Percentiles rank a stretch among this genome's conserved stretches.
These are phyloP conservation scores for Serendipita sp. DNA, from an alignment of 1,284 basidiomycete species.

Conservation along the genomic window DNA sequence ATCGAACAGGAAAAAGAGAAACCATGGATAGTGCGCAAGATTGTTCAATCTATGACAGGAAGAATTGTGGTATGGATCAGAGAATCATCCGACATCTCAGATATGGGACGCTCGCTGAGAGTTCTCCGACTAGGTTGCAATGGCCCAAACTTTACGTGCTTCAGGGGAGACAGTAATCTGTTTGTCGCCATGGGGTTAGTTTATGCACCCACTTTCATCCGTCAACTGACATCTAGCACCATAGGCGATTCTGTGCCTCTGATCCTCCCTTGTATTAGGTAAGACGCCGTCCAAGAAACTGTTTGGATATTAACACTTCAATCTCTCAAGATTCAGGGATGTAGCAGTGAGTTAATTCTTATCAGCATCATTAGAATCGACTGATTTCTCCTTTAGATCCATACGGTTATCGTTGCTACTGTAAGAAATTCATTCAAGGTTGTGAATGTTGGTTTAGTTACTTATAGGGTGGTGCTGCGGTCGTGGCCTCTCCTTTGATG, in stretches of 20 bases:
- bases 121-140: conserved; percentile 23
- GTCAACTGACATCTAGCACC: conserved; percentile 18
- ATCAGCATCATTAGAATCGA: background rate
- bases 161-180: conserved; percentile 46
- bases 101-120: conserved; percentile 36
- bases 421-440: conserved; percentile 23
- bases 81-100: too few relatives aligned
- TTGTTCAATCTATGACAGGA: conserved; percentile 49
- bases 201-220: conserved; percentile 3
- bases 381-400: conserved; percentile 46
- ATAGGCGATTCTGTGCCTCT: conserved; percentile 54
- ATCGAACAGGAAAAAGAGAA: conserved; percentile 32
- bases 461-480: conserved; percentile 41
- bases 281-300: conserved; percentile 3
- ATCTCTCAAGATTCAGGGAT: background rate
- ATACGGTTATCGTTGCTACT: conserved; percentile 44
- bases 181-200: conserved; percentile 38
- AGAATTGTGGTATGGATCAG: conserved; percentile 31
- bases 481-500: conserved; percentile 40
- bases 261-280: conserved; percentile 45
- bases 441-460: background rate
- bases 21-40: conserved; percentile 49
- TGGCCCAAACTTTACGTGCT: conserved; percentile 26
- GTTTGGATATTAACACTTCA: background rate
- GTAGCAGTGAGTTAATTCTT: background rate